Conservation (phyloP, 1,284 basidiomycete genomes). For the Melampsora abietis-canadensis region DNA sequence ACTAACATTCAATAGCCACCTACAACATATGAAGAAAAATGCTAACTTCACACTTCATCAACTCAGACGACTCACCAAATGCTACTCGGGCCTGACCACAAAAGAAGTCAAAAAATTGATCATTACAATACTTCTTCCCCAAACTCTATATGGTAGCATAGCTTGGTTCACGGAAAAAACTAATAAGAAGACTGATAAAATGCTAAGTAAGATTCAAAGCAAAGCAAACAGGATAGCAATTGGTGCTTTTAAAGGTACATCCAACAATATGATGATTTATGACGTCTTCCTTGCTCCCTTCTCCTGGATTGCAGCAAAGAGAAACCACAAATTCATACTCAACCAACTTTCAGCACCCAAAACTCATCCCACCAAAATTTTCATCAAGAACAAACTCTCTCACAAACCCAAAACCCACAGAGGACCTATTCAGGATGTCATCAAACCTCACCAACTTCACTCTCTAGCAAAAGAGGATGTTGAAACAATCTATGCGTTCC, state of each 20-base stretch:
- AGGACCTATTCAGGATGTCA: background rate
- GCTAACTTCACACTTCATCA: background rate
- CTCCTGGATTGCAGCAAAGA: background rate
- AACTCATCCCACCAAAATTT: background rate
- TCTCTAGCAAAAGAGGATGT: background rate
- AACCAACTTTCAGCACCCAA: background rate
- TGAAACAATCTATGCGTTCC: background rate
- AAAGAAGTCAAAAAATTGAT: background rate
- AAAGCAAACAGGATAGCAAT: background rate
- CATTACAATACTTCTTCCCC: background rate
- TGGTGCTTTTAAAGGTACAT: background rate
- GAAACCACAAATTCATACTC: background rate
- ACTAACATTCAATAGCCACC: background rate
- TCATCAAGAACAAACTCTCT: background rate
- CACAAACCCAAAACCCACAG: background rate
- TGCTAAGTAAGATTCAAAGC: background rate
- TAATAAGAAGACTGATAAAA: background rate
- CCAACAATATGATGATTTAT: background rate
- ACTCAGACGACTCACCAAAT: background rate
- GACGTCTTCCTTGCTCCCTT: background rate
- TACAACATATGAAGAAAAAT: background rate
- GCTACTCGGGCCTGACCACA: background rate
- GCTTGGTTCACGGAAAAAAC: background rate
- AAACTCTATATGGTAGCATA: background rate
- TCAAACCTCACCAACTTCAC: background rate